Conservation (phyloP, 208 protist species). For the Trypanosoma grayi region DNA sequence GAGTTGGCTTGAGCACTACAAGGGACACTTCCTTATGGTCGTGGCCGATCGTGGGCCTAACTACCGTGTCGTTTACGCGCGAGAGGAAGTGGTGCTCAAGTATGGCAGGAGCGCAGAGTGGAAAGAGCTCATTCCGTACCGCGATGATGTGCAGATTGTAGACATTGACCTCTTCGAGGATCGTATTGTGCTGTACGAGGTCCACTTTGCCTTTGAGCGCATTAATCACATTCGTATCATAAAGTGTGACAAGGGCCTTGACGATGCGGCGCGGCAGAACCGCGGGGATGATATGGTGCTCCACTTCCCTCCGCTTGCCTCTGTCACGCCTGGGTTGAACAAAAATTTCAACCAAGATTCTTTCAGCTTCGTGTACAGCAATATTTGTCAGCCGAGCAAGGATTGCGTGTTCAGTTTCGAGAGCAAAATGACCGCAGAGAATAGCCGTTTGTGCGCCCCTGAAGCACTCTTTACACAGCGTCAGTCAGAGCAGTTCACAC, state of each 20-base stretch:
- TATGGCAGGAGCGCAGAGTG: slow-evolving; percentile 56
- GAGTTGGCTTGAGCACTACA: slow-evolving; percentile 90
- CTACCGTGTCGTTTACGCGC: slow-evolving; percentile 76
- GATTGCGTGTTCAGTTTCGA: slow-evolving; percentile 88
- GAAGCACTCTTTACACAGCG: slow-evolving; percentile 89
- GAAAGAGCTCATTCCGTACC: slow-evolving; percentile 85
- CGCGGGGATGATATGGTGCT: slow-evolving; percentile 78
- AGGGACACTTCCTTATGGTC: slow-evolving; percentile 85
- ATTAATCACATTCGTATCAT: slow-evolving; percentile 84
- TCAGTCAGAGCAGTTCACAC: slow-evolving; percentile 88
- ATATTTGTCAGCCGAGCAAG: slow-evolving; percentile 73
- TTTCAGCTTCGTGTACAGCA: slow-evolving; percentile 89
- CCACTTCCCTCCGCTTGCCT: slow-evolving; percentile 78
- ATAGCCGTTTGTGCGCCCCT: slow-evolving; percentile 58
- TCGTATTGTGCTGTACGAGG: slow-evolving; percentile 76
- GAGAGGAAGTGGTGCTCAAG: slow-evolving; percentile 78
- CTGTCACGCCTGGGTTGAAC: slow-evolving; percentile 84
- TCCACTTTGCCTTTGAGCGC: slow-evolving; percentile 83
- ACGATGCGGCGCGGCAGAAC: slow-evolving; percentile 40
- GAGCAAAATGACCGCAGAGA: slow-evolving; percentile 65
- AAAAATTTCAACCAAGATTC: slow-evolving; percentile 89
- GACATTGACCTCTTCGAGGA: slow-evolving; percentile 88
- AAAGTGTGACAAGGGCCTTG: slow-evolving; percentile 70
- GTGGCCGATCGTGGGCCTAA: slow-evolving; percentile 81
- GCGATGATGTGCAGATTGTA: slow-evolving; percentile 77